phyloP scores from a whole-genome alignment of 306 rosid species.

The Corylus heterophylla region DNA sequence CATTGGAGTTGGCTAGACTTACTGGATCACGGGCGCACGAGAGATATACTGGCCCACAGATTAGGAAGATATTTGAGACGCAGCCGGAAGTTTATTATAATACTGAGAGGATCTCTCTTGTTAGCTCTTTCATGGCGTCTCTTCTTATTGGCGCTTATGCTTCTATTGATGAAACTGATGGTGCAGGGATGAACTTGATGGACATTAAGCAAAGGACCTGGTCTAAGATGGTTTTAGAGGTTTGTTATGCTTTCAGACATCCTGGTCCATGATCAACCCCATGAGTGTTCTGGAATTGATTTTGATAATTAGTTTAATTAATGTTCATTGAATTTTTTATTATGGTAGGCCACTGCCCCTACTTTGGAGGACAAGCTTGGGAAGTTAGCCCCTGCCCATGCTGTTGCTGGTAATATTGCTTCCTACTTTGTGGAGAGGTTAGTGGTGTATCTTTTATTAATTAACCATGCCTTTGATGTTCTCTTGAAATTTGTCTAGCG shows the following conservation, averaged over 20 bases:
- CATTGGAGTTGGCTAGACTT: conserved; percentile 67
- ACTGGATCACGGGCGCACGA: conserved; percentile 89
- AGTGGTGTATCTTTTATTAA: not conserved
- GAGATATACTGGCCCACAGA: conserved; percentile 90
- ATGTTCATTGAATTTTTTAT: conserved; percentile 10
- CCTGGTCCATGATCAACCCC: conserved; percentile 4
- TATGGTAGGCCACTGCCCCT: conserved; percentile 80
- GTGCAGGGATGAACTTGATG: conserved; percentile 97
- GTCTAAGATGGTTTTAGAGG: conserved; percentile 76
- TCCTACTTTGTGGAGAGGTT: conserved; percentile 82
- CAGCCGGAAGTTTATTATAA: conserved; percentile 58
- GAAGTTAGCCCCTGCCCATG: conserved; percentile 77
- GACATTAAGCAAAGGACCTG: conserved; percentile 69
- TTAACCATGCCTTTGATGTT: not conserved
- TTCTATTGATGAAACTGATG: conserved; percentile 86
- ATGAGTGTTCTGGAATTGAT: conserved; percentile 10
- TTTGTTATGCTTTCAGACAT: conserved; percentile 21
- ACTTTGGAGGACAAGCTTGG: conserved; percentile 86
- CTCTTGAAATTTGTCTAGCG: not conserved
- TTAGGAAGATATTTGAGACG: conserved; percentile 66
- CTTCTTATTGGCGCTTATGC: conserved; percentile 75
- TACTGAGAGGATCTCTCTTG: conserved; percentile 94
- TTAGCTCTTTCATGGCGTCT: conserved; percentile 94
- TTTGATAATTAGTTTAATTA: conserved; percentile 6
- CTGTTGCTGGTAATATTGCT: conserved; percentile 77